A percentile compares a stretch with the other conserved stretches of the same genome.
phyloP scores from a whole-genome alignment of 495 filamentous ascomycete species.

The Parachaetomium inaequale region DNA sequence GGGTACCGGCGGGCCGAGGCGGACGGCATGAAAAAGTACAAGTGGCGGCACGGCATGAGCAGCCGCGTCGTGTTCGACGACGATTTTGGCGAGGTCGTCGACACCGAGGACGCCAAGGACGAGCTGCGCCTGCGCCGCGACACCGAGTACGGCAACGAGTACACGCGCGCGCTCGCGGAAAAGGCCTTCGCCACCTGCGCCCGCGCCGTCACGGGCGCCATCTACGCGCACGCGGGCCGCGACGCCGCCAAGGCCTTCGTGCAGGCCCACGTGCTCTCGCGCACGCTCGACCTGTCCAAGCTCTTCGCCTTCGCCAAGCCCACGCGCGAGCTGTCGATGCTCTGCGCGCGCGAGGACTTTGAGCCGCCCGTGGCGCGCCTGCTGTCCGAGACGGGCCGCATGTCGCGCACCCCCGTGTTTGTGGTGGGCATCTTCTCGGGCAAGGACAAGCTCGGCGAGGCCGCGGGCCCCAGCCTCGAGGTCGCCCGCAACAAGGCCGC shows the following conservation, averaged over 20 bases:
- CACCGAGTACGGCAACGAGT: slow-evolving; percentile 30
- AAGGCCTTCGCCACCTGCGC: slow-evolving; percentile 61
- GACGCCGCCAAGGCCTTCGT: slow-evolving; percentile 74
- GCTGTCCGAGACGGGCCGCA: slow-evolving; percentile 80
- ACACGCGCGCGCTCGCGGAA: slow-evolving; percentile 28
- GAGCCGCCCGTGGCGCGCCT: slow-evolving; percentile 82
- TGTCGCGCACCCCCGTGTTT: slow-evolving; percentile 79
- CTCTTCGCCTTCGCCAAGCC: slow-evolving; percentile 83
- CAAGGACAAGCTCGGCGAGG: slow-evolving; percentile 84
- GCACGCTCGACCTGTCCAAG: slow-evolving; percentile 67
- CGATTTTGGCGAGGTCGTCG: slow-evolving; percentile 65
- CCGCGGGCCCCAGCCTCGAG: slow-evolving; percentile 65
- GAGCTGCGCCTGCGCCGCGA: slow-evolving; percentile 8
- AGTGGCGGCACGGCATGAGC: slow-evolving; percentile 67
- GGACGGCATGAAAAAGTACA: slow-evolving; percentile 39
- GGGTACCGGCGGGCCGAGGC: slow-evolving; percentile 41
- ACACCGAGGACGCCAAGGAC: slow-evolving; percentile 4
- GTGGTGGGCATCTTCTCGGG: slow-evolving; percentile 93
- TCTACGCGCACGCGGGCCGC: slow-evolving; percentile 75
- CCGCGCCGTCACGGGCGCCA: slow-evolving; percentile 72
- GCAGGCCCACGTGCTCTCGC: slow-evolving; percentile 72
- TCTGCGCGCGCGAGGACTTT: slow-evolving; percentile 87
- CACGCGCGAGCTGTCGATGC: slow-evolving; percentile 68
- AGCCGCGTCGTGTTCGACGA: slow-evolving; percentile 73
- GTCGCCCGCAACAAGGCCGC: slow-evolving; percentile 75